Percentiles rank a stretch among this genome's conserved stretches.
Evolutionary conservation across 176 grass and related monocot species (phyloP).

Genomic region (Avena sativa): DNA sequence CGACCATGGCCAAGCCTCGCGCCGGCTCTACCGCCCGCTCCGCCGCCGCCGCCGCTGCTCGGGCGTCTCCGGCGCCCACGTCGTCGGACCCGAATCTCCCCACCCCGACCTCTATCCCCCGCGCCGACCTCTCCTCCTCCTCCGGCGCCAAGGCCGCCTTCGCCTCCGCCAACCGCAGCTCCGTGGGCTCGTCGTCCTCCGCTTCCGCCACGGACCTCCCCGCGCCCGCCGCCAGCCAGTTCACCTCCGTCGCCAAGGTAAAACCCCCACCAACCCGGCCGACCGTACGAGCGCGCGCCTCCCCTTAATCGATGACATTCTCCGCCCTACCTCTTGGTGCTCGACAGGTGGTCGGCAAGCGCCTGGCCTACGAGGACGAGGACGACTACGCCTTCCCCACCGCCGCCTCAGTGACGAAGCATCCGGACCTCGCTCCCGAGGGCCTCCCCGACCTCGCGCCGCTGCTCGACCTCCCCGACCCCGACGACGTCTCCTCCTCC

Average conservation of each 20-base stretch:
- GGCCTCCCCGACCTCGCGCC: neutral
- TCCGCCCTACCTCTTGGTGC: neutral
- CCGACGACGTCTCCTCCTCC: conserved; percentile 1
- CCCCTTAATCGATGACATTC: neutral
- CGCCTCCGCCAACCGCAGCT: conserved; percentile 11
- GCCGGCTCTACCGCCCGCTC: conserved; percentile 28
- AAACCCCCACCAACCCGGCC: neutral
- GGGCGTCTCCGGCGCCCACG: neutral
- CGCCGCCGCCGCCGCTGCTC: neutral
- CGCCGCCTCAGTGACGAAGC: neutral
- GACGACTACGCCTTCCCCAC: neutral
- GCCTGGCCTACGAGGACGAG: conserved; percentile 43
- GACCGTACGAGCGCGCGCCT: neutral
- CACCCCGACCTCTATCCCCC: neutral
- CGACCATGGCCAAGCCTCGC: conserved; percentile 44
- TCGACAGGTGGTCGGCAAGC: conserved; percentile 38
- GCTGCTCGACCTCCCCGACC: conserved; percentile 41
- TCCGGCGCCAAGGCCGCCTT: conserved; percentile 32
- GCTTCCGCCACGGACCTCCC: conserved; percentile 1
- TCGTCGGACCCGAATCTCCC: conserved; percentile 24
- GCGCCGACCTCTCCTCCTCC: conserved; percentile 25
- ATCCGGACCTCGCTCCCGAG: neutral
- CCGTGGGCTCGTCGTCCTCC: conserved; percentile 5
- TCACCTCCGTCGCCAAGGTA: conserved; percentile 42
- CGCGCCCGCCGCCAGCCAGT: conserved; percentile 8